Base-by-base conservation (phyloP, 2,329 filamentous ascomycete species). In the Trichoderma sp. region DNA sequence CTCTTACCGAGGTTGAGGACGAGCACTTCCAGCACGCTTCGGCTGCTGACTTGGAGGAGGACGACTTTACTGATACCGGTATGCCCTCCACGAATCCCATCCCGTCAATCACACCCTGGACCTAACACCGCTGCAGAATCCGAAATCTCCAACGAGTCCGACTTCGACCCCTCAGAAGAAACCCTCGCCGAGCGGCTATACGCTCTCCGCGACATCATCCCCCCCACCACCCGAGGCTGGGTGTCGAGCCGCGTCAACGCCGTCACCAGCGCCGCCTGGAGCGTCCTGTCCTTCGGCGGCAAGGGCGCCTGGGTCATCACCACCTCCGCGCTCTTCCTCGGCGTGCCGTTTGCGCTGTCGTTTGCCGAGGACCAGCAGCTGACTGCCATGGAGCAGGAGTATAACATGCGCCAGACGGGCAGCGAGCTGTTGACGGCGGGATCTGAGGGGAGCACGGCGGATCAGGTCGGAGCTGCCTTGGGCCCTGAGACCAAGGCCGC, bases 321-420 rank as follows among this genome's bases (percentile, higher is more conserved):
- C 83, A 97, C 95, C 75, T 95, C 92, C 74, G 94, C 93, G 73
- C 88, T 99, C 80, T 86, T 99, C 80, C 85, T 98, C 75, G 95
- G 94, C 77, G 94, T 98, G 66, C 96, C 96, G 71, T 98, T 94
- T 87, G 95, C 94, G 72, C 86, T 99, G 76, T 95, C 94, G 72
- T 95, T 94, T 81, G 91, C 92, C 75, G 96, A 99, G 87, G 96
- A 99, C 86, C 94, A 98, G 87, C 93, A 97, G 86, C 90, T 97
- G 81, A 87, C 95, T 75, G 95, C 97, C 86, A 97, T 98, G 94
- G 96, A 99, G 90, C 91, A 94, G 83, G 95, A 98, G 86, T 94
- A 95, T 89, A 91, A 92, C 83, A 96, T 97, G 93, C 92, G 96
- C 82, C 93, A 97, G 88, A 90, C 92, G 79, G 94, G 94, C 74